Evolutionary conservation across 768 basidiomycete genomes (phyloP), one percentile per base, ranked within the genome.

Genomic region (Boletus eberwhitei): DNA sequence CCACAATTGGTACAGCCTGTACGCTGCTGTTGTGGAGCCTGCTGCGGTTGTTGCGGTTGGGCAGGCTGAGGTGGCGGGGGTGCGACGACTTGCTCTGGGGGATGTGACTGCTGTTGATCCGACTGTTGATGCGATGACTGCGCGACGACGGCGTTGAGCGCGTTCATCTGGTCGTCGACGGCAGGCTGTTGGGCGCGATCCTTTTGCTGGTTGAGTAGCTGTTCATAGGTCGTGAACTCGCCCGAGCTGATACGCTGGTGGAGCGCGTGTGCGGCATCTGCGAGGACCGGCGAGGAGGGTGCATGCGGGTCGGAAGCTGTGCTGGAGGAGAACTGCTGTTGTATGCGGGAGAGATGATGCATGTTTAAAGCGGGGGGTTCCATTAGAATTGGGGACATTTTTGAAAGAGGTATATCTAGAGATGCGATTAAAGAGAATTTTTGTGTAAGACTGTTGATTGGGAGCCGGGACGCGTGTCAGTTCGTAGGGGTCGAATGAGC

Each of bases 1-100:
- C 84, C 84, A 72, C 92, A 90, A 70, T 88, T 89, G 37, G 83
- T 77, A 68, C 88, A 90, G 52, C 66, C 61, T 8, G 66, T 68
- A 32, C 79, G 77, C 32, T 79, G 73, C 43, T 77, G 74, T 62
- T 55, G 79, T 52, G 64, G 58, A 42, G 62, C 57, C 44, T 65
- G 67, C 58, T 67, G 70, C 35, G 48, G 40, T n/a, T 51, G 63
- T 7, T 59, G 68, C 3, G 57, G 41, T 38, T 63, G 68, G 26
- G 57, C 53, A 42, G 64, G 52, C 55, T 63, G 65, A 22, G 55
- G 56, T 55, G 56, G 70, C 62, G 58, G 61, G 57, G 60, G 57
- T 48, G 53, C 62, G 59, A 64, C 61, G 65, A 66, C 71, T 57
- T 62, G 69, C 57, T 59, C 66, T 50, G 39, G 57, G 55, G 48